Percentiles rank a stretch among this genome's conserved stretches.
phyloP scores from a whole-genome alignment of 805 yeast genomes.

The Candida nonsorbophila region DNA sequence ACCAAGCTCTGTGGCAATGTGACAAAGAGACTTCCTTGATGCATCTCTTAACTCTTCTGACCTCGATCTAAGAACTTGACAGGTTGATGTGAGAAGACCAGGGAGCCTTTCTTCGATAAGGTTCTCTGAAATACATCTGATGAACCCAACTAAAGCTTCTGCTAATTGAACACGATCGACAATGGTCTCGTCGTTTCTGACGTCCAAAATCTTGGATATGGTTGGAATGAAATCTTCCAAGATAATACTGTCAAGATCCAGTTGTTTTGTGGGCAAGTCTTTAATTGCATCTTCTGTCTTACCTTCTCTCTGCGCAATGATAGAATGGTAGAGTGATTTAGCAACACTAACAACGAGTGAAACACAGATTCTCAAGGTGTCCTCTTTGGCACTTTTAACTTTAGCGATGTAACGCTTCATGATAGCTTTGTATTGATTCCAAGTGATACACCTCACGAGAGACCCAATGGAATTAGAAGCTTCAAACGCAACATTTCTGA shows the following conservation, averaged over 20 bases:
- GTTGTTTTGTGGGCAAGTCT: conserved; percentile 20
- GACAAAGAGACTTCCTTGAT: conserved; percentile 68
- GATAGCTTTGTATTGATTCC: conserved; percentile 78
- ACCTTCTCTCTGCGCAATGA: conserved; percentile 6
- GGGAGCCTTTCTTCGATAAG: conserved; percentile 61
- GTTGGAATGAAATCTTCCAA: conserved; percentile 56
- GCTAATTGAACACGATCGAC: conserved; percentile 72
- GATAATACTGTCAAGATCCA: conserved; percentile 34
- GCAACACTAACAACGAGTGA: conserved; percentile 55
- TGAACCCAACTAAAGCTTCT: conserved; percentile 68
- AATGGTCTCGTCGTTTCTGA: conserved; percentile 75
- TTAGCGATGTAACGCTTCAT: conserved; percentile 59
- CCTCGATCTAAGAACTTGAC: conserved; percentile 81
- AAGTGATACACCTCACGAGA: conserved; percentile 54
- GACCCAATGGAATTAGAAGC: conserved; percentile 57
- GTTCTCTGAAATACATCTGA: conserved; percentile 57
- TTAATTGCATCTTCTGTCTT: conserved; percentile 13
- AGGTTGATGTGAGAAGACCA: conserved; percentile 76
- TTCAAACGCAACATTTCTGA: conserved; percentile 59
- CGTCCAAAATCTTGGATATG: conserved; percentile 51
- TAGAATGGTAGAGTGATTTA: conserved; percentile 38
- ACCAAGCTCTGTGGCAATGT: conserved; percentile 62
- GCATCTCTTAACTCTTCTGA: conserved; percentile 87
- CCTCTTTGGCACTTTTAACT: conserved; percentile 31
- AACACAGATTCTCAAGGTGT: conserved; percentile 52